Evolutionary conservation across 768 basidiomycete genomes (phyloP), one percentile per base, ranked within the genome.

Genomic region (Lactifluus piperatus): DNA sequence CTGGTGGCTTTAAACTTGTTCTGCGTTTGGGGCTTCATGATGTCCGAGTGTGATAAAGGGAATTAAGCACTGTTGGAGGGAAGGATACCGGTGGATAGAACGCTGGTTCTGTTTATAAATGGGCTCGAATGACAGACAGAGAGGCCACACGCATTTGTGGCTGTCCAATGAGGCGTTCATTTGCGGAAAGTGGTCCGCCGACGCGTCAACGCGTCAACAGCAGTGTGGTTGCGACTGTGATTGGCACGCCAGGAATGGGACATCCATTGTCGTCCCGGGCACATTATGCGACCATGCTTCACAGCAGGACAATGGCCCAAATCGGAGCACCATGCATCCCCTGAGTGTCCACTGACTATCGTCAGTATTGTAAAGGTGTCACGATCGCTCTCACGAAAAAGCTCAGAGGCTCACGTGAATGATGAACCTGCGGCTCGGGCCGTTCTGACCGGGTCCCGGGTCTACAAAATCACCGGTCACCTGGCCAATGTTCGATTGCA

Each of bases 61-160:
- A 14, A 20, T 39, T n/a, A 29, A 37, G 13, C 8, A 6, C n/a
- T 24, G 46, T 54, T 34, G 26, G 22, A 32, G 24, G 27, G 32
- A 29, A 49, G 9, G 26, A 20, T 39, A 48, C 26, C 14, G 24
- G 18, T 11, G 11, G 6, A 24, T 24, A 18, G 34, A 54, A 30
- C 30, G 18, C 10, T 44, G 24, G 29, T n/a, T 3, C 24, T 48
- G 20, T 50, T 50, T 55, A 44, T 60, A 55, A 60, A 60, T 36
- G 27, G 4, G 4, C 18, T 4, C 3, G 34, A 22, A 27, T 8
- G 10, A 5, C 18, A 22, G 18, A 43, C 14, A 5, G 7, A 11
- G 20, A 48, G 10, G 48, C 47, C 58, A 60, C 58, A 55, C 26
- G 2, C 9, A 29, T 0, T 26, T 60, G 58, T 60, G 58, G 58